phyloP scores from a whole-genome alignment of 345 rosid genomes.

The Cardamine chenopodiifolia region DNA sequence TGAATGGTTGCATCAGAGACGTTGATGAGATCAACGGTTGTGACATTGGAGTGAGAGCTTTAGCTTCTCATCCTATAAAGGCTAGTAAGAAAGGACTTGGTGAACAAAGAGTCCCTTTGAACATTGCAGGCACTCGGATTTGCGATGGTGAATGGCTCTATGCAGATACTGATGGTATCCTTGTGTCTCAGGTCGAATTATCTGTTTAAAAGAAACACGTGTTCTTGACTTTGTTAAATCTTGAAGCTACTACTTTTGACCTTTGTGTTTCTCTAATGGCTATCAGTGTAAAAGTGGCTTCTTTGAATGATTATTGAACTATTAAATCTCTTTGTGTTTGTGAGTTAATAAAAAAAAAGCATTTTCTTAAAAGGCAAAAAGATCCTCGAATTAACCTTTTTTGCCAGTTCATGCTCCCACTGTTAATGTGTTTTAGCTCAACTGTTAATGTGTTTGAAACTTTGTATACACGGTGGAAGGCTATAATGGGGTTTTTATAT shows the following conservation, averaged over 20 bases:
- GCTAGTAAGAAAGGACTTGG: conserved; percentile 72
- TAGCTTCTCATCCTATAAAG: conserved; percentile 81
- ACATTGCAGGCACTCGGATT: conserved; percentile 69
- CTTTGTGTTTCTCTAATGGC: conserved; percentile 20
- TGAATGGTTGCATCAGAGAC: conserved; percentile 76
- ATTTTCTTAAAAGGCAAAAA: neutral
- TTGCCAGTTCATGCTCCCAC: neutral
- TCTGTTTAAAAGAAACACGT: conserved; percentile 42
- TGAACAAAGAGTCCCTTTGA: conserved; percentile 70
- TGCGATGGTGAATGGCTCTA: conserved; percentile 85
- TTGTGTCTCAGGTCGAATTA: conserved; percentile 60
- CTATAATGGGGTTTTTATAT: neutral
- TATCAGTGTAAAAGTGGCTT: neutral
- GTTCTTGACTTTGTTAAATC: neutral
- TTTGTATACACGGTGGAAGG: no score
- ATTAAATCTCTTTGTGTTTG: neutral
- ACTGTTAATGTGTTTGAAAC: neutral
- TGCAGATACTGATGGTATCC: conserved; percentile 85
- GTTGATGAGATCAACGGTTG: conserved; percentile 88
- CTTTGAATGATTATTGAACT: conserved; percentile 6
- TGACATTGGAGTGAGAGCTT: conserved; percentile 81
- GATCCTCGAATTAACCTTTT: neutral
- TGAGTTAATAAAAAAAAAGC: neutral
- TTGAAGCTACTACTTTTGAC: conserved; percentile 6
- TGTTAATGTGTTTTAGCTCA: neutral